A percentile compares a stretch with the other conserved stretches of the same genome.
phyloP scores from a whole-genome alignment of 2,329 filamentous ascomycete species.

The Furcasterigmium furcatum region DNA sequence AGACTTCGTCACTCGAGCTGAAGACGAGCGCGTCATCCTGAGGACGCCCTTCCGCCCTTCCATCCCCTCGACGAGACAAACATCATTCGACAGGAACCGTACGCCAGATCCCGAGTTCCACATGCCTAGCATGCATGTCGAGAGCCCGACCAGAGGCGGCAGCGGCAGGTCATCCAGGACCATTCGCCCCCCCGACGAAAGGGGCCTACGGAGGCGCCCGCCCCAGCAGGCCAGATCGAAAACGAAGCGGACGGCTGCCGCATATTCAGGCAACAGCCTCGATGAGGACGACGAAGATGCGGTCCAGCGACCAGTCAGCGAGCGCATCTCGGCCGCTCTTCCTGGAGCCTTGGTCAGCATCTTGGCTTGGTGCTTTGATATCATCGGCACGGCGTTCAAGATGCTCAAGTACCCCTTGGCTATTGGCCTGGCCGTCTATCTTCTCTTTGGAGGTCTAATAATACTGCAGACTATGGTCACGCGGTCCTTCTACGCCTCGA shows the following conservation, averaged over 20 bases:
- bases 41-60: constrained; percentile 54
- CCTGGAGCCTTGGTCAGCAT: constrained; percentile 34
- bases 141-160: constrained; percentile 27
- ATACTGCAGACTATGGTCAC: constrained; percentile 61
- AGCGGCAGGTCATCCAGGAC: constrained; percentile 30
- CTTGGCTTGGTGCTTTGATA: constrained; percentile 47
- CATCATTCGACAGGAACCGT: constrained; percentile 16
- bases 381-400: constrained; percentile 56
- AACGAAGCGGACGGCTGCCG: constrained; percentile 14
- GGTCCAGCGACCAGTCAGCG: constrained; percentile 15
- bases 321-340: constrained; percentile 29
- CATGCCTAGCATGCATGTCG: constrained; percentile 46
- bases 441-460: constrained; percentile 56
- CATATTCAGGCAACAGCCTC: no score
- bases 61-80: constrained; percentile 30
- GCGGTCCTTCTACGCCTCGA: constrained; percentile 54
- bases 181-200: constrained; percentile 22
- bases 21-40: constrained; percentile 53
- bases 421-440: constrained; percentile 56
- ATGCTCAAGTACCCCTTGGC: constrained; percentile 64
- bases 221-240: no score
- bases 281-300: constrained; percentile 3
- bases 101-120: constrained; percentile 49
- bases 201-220: constrained; percentile 23
- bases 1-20: constrained; percentile 48